Conservation (phyloP, 2,329 filamentous ascomycete species). For the Sordariomycetes sp. region DNA sequence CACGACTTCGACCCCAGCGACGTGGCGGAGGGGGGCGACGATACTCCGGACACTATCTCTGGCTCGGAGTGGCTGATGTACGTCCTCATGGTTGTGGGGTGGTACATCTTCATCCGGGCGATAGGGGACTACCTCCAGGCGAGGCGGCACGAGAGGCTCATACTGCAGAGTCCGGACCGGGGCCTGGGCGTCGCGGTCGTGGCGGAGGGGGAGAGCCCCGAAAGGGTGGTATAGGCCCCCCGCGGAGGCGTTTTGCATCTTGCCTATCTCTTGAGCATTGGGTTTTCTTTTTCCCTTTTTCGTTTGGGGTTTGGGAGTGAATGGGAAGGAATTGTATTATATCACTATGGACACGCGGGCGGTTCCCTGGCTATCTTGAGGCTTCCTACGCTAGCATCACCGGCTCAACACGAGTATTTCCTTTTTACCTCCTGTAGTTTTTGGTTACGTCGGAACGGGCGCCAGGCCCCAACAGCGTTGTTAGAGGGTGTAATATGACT, state of each 20-base stretch:
- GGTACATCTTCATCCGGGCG: slow-evolving; percentile 95
- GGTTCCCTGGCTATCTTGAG: not conserved
- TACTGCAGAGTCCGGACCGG: slow-evolving; percentile 84
- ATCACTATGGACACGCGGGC: not conserved
- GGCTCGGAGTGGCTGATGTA: slow-evolving; percentile 87
- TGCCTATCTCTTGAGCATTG: not conserved
- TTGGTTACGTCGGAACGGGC: no score
- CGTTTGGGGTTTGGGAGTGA: not conserved
- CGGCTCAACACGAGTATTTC: not conserved
- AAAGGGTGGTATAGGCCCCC: slow-evolving; percentile 55
- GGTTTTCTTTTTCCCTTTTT: slow-evolving; percentile 2
- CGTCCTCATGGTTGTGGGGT: slow-evolving; percentile 89
- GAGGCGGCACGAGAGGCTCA: slow-evolving; percentile 81
- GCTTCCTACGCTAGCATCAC: not conserved
- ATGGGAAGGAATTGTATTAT: not conserved
- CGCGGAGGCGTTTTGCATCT: not conserved
- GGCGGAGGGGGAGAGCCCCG: slow-evolving; percentile 70
- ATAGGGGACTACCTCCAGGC: slow-evolving; percentile 84
- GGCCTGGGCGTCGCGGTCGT: slow-evolving; percentile 79
- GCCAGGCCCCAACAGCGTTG: not conserved
- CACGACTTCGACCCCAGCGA: slow-evolving; percentile 75
- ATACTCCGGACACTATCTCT: slow-evolving; percentile 45
- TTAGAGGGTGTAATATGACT: not conserved
- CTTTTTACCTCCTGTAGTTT: not conserved
- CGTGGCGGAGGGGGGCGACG: slow-evolving; percentile 36